Evolutionary conservation across 805 yeast species (phyloP), one percentile per base, ranked within the genome.

Genomic region (Saturnispora serradocipensis): DNA sequence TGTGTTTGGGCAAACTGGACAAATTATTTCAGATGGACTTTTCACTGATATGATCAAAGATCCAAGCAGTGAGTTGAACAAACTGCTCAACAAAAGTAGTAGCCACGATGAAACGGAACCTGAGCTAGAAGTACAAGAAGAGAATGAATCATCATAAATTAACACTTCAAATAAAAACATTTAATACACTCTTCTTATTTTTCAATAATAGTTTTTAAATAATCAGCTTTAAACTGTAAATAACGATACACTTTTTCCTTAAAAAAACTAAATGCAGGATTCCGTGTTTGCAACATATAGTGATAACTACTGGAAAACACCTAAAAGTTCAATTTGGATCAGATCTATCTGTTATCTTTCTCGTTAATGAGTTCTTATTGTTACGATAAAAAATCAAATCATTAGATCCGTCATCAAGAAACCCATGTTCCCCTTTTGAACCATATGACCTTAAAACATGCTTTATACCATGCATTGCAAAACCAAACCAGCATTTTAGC

Each of bases 11-110:
- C 86, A 83, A 18, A 73, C 76, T 34, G 95, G 96, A 4, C 74
- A 72, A 45, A 90, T 88, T 49, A 86, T 80, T 9, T 95, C 86
- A 64, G 77, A 81, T 42, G 93, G 90, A 15, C 55, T 70, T 9
- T 87, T 80, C 62, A 69, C 69, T 9, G 76, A 72, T 25, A 72
- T 87, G 52, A 73, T 75, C 50, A 62, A 67, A 6, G 62, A 78
- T 55, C 74, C 73, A 5, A 52, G 62, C 32, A 73, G 79, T 60
- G 73, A 71, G 48, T 67, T 78, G 53, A 74, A 76, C 53, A 65
- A 67, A 56, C 63, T 76, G 54, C 59, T 76, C 54, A 62, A 66
- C 40, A 67, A 63, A 56, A 65, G 64, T 46, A 61, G 56, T 15
- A 35, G 52, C 4, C 60, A 59, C 11, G 60, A 61, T 39, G 63